Conservation (phyloP, 176 grass and related monocot genomes). For the Elaeis guineensis region DNA sequence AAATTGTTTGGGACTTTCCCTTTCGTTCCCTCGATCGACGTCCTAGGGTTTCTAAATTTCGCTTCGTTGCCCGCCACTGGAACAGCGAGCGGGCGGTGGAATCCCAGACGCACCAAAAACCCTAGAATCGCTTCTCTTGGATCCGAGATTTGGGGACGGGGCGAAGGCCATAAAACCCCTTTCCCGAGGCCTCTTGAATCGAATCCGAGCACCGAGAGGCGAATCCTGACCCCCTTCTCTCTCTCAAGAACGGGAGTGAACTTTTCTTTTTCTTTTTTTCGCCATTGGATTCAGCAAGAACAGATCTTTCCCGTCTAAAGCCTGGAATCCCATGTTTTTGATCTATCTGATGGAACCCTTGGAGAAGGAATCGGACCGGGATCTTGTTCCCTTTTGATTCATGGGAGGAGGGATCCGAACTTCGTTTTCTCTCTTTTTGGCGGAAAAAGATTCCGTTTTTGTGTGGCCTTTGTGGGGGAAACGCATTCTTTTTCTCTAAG, state of each 20-base stretch:
- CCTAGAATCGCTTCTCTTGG: neutral
- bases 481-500: neutral
- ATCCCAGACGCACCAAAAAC: neutral
- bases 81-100: neutral
- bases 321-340: neutral
- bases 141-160: neutral
- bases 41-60: too few relatives aligned
- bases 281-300: neutral
- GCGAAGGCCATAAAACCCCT: neutral
- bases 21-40: too few relatives aligned
- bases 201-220: neutral
- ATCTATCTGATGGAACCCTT: neutral
- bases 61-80: neutral
- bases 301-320: neutral
- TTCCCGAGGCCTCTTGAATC: neutral
- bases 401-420: neutral
- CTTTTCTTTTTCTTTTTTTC: too few relatives aligned
- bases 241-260: neutral
- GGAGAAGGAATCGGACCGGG: neutral
- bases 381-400: conserved; percentile 2
- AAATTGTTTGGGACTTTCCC: too few relatives aligned
- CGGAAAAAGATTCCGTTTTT: neutral
- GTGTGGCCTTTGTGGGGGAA: neutral
- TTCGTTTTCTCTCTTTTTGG: neutral
- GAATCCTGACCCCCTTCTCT: neutral